Evolutionary conservation across 1,284 basidiomycete genomes (phyloP), one percentile per base, ranked within the genome.

Genomic region (Ceratorhiza oryzae-sativae): DNA sequence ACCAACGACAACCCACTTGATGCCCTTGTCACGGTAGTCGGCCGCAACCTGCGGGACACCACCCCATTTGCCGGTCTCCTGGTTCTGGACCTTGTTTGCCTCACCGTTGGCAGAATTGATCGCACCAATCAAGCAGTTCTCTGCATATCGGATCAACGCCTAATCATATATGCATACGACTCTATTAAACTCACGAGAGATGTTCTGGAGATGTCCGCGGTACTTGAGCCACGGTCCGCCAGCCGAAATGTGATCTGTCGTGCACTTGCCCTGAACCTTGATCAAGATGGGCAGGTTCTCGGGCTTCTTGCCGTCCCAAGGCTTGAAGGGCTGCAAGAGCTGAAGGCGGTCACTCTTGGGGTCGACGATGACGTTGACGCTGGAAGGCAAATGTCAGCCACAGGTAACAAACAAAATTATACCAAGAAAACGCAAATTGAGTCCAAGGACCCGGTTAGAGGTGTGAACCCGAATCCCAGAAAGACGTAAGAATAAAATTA

Each of bases 211-310:
- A 83, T 98, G 97, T 76, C 97, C 97, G 86, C 97, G 94, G 88
- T 96, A 98, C 85, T 98, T 98, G 84, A 98, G 88, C 97, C 97
- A 99, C 55, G 97, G 97, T 73, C 97, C 97, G 86, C 95, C 97
- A 81, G 95, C 94, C 75, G 91, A 93, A 81, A 97, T 94, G 81
- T 93, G 91, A 80, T 94, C 92, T 75, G 92, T 93, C 46, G 92
- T 98, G 92, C 97, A 99, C 87, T 99, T 99, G 88, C 97, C 97
- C 85, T 91, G 87, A 76, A 94, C 97, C 88, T 99, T 98, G 88
- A 99, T 98, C 79, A 99, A 86, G 76, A 99, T 86, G 51, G 96
- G 96, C 77, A 97, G 87, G 79, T 95, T 91, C 72, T 87, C 84
- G 71, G 95, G 93, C 75, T 94, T 90, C 88, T 97, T 92, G 75